These are phyloP conservation scores for Prunella vulgaris DNA, from an alignment of 257 asterid genomes.

Conservation along the genomic window DNA sequence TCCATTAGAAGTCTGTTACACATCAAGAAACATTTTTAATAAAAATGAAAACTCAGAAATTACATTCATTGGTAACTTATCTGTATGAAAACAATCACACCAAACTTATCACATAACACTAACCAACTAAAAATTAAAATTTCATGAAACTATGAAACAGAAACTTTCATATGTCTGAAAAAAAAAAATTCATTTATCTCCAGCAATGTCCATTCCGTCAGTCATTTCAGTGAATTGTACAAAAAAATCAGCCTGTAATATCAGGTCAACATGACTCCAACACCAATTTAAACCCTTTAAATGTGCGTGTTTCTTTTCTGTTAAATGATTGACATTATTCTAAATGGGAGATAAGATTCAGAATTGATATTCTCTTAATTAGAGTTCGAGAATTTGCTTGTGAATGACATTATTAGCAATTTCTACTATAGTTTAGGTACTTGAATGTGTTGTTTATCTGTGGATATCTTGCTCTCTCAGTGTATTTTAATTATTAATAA, in stretches of 20 bases:
- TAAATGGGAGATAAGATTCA: neutral
- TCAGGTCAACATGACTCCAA: neutral
- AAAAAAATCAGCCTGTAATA: neutral
- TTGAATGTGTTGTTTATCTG: neutral
- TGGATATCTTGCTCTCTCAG: neutral
- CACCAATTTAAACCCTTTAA: neutral
- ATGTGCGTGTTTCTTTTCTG: neutral
- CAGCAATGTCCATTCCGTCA: neutral
- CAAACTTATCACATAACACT: neutral
- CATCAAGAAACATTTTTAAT: neutral
- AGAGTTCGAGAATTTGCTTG: neutral
- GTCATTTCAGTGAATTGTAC: neutral
- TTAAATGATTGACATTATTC: neutral
- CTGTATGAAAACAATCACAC: neutral
- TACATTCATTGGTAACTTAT: constrained; percentile 6
- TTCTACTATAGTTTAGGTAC: neutral
- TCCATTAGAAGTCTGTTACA: constrained; percentile 72
- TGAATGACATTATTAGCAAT: neutral
- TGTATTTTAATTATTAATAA: no score
- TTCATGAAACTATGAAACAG: neutral
- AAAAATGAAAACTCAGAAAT: constrained; percentile 14
- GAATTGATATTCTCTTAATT: neutral
- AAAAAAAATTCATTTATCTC: neutral
- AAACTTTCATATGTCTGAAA: neutral
- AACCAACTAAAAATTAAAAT: neutral